phyloP scores from a whole-genome alignment of 352 stramenopile species.

The Pelagophyceae sp. region DNA sequence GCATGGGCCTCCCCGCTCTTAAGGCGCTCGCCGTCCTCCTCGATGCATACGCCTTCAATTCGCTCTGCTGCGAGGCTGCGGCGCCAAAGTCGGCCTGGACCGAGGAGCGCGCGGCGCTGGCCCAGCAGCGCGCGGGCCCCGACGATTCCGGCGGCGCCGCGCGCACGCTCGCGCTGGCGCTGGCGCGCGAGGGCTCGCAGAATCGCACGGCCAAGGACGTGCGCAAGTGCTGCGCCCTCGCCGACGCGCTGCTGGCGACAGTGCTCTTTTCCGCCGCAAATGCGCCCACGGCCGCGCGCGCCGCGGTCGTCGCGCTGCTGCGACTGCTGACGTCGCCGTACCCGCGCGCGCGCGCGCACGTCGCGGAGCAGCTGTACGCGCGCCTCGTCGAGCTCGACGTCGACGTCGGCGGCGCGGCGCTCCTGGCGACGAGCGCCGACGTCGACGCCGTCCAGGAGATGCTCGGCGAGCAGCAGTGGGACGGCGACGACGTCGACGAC shows the following conservation, averaged over 20 bases:
- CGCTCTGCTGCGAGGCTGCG: too few species aligned
- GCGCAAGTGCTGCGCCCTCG: conserved; percentile 1
- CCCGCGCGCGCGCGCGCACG: neutral
- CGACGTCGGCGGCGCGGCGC: too few species aligned
- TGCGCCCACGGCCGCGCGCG: conserved; percentile 42
- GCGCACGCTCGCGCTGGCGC: too few species aligned
- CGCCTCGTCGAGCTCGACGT: neutral
- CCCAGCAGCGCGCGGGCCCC: too few species aligned
- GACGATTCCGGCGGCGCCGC: too few species aligned
- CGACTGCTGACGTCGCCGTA: conserved; percentile 20
- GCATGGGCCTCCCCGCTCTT: too few species aligned
- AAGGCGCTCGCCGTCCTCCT: too few species aligned
- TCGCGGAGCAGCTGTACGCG: conserved; percentile 8
- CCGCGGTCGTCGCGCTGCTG: conserved; percentile 43
- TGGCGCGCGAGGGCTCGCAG: too few species aligned
- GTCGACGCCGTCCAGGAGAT: neutral
- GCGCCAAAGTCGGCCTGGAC: too few species aligned
- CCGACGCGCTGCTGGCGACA: neutral
- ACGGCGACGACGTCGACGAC: neutral
- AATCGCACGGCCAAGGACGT: conserved; percentile 6
- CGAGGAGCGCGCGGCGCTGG: too few species aligned
- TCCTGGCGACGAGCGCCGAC: neutral
- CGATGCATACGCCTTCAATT: neutral
- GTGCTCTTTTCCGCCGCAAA: conserved; percentile 39
- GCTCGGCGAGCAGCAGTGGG: neutral